Conservation (phyloP, 371 early-diverging fungal species). For the Apophysomyces sp. region DNA sequence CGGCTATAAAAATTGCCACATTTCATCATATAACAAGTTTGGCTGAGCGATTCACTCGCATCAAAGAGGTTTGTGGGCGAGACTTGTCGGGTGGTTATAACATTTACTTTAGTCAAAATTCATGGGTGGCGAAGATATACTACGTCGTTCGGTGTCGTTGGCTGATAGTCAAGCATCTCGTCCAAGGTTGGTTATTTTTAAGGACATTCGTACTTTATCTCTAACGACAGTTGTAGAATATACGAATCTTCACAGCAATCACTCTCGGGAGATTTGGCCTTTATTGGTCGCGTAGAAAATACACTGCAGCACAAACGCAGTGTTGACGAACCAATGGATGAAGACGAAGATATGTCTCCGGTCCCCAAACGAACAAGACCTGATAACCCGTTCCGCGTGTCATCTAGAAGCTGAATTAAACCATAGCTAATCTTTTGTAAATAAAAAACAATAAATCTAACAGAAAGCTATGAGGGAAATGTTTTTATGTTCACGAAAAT, state of each 20-base stretch:
- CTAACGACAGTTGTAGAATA: background rate
- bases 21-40: constrained; percentile 60
- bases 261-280: constrained; percentile 11
- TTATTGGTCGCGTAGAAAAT: background rate
- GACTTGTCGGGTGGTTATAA: background rate
- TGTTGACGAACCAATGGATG: background rate
- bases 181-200: constrained; percentile 1
- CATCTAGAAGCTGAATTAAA: background rate
- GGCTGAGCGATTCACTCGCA: constrained; percentile 76
- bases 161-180: constrained; percentile 2
- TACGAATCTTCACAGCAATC: constrained; percentile 6
- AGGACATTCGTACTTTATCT: background rate
- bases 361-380: constrained; percentile 12
- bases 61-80: constrained; percentile 61
- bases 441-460: too few species aligned
- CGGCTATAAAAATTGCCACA: constrained; percentile 79
- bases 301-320: constrained; percentile 4
- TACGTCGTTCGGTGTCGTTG: background rate
- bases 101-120: constrained; percentile 1
- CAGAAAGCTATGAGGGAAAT: too few species aligned
- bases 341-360: constrained; percentile 2
- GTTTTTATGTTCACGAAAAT: too few species aligned
- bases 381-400: background rate
- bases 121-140: background rate
- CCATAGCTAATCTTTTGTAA: background rate